Conservation (phyloP, 2,329 filamentous ascomycete genomes). For the Aspergillus terreus region DNA sequence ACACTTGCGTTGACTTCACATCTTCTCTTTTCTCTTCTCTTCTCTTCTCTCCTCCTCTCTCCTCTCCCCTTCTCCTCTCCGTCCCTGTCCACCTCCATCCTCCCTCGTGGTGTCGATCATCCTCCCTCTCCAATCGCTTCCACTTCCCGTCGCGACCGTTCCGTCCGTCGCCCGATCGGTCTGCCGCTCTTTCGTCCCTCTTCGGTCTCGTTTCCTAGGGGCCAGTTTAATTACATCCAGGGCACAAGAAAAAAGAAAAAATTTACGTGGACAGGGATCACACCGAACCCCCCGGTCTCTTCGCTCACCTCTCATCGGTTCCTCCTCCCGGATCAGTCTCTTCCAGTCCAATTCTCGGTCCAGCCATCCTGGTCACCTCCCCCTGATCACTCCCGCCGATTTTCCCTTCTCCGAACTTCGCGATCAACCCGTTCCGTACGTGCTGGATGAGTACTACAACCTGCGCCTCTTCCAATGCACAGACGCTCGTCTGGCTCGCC, state of each 20-base stretch:
- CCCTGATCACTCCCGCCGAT: conserved; percentile 13
- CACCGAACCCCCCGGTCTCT: conserved; percentile 4
- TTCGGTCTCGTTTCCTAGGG: conserved; percentile 9
- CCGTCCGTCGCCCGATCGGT: conserved; percentile 2
- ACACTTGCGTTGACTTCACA: neutral
- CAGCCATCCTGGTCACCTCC: conserved; percentile 11
- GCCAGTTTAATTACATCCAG: conserved; percentile 6
- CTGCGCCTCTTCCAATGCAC: conserved; percentile 41
- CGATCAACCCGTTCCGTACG: conserved; percentile 16
- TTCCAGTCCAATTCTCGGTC: neutral
- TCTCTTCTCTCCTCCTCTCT: neutral
- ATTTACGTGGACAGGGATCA: conserved; percentile 1
- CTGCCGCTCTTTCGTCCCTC: conserved; percentile 13
- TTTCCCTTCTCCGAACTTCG: conserved; percentile 2
- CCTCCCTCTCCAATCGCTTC: neutral
- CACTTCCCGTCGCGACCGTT: neutral
- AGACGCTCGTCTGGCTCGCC: conserved; percentile 44
- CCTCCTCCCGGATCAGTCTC: neutral
- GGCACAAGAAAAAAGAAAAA: conserved; percentile 4
- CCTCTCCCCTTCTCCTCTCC: neutral
- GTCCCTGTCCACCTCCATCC: neutral
- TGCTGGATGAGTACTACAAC: conserved; percentile 35
- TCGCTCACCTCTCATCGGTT: neutral
- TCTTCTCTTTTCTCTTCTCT: neutral
- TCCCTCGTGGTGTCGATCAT: neutral